Conservation (phyloP, 345 rosid genomes). For the Combretum micranthum region DNA sequence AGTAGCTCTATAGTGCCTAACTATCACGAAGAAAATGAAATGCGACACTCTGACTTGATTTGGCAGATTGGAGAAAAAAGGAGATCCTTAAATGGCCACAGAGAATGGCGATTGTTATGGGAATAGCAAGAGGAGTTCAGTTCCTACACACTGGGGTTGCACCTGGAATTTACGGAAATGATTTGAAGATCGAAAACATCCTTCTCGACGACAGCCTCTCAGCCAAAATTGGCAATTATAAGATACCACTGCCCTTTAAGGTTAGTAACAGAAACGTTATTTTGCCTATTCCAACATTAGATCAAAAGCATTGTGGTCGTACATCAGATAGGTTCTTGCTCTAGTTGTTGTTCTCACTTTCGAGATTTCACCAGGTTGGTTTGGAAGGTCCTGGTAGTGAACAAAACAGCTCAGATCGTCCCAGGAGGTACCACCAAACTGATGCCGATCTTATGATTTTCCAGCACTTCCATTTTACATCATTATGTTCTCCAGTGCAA, state of each 20-base stretch:
- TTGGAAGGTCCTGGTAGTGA: slow-evolving; percentile 35
- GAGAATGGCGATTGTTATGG: slow-evolving; percentile 74
- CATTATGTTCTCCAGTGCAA: not conserved
- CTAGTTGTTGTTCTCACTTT: not conserved
- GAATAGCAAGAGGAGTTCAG: slow-evolving; percentile 81
- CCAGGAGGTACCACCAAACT: not conserved
- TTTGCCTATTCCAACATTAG: no score
- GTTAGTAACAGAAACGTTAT: slow-evolving; percentile 13
- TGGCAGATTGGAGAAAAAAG: slow-evolving; percentile 68
- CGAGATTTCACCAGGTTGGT: slow-evolving; percentile 32
- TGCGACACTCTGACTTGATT: slow-evolving; percentile 1
- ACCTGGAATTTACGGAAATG: slow-evolving; percentile 71
- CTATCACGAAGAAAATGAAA: not conserved
- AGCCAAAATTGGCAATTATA: slow-evolving; percentile 58
- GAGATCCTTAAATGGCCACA: slow-evolving; percentile 86
- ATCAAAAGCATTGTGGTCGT: no score
- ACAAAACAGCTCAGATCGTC: slow-evolving; percentile 8
- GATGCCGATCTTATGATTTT: not conserved
- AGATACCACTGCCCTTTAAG: slow-evolving; percentile 67
- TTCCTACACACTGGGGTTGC: slow-evolving; percentile 88
- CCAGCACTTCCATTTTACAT: not conserved
- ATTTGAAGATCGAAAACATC: slow-evolving; percentile 62
- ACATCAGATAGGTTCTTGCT: not conserved
- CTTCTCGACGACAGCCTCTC: slow-evolving; percentile 72
- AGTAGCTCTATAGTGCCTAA: not conserved